These are phyloP conservation scores for Populus tremula DNA, from an alignment of 345 rosid species.

Conservation along the genomic window DNA sequence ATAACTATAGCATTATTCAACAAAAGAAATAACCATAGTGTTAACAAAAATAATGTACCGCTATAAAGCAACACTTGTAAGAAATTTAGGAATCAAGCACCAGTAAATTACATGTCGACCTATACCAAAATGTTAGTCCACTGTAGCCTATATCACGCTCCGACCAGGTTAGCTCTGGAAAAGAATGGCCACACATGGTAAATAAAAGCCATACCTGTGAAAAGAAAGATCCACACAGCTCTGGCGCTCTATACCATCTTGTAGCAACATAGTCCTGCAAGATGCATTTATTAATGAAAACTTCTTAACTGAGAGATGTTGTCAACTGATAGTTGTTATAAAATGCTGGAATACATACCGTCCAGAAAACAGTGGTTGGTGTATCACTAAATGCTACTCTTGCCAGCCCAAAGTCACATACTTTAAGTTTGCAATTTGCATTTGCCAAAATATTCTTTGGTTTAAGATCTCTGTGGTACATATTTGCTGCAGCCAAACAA, in stretches of 20 bases:
- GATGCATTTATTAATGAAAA: slow-evolving; percentile 3
- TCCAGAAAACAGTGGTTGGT: slow-evolving; percentile 91
- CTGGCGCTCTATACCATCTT: slow-evolving; percentile 99
- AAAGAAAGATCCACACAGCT: slow-evolving; percentile 93
- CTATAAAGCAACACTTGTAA: neutral
- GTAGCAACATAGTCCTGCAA: slow-evolving; percentile 94
- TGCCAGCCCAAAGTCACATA: slow-evolving; percentile 93
- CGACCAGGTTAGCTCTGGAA: slow-evolving; percentile 11
- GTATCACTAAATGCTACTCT: slow-evolving; percentile 90
- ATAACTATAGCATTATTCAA: neutral
- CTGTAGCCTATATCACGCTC: slow-evolving; percentile 10
- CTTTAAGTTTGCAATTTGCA: slow-evolving; percentile 95
- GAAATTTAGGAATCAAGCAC: neutral
- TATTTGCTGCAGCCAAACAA: slow-evolving; percentile 62
- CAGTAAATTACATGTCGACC: neutral
- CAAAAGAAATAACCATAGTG: neutral
- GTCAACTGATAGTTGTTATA: neutral
- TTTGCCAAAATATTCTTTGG: slow-evolving; percentile 96
- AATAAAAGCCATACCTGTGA: slow-evolving; percentile 61
- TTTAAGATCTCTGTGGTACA: slow-evolving; percentile 96
- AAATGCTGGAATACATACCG: slow-evolving; percentile 43
- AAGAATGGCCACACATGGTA: neutral
- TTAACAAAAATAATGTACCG: neutral
- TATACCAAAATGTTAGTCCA: slow-evolving; percentile 10
- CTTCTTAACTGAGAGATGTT: neutral